A percentile compares a stretch with the other conserved stretches of the same genome.
Evolutionary conservation across 441 rosid species (phyloP).

Genomic region (Pelargonium fulgidum): DNA sequence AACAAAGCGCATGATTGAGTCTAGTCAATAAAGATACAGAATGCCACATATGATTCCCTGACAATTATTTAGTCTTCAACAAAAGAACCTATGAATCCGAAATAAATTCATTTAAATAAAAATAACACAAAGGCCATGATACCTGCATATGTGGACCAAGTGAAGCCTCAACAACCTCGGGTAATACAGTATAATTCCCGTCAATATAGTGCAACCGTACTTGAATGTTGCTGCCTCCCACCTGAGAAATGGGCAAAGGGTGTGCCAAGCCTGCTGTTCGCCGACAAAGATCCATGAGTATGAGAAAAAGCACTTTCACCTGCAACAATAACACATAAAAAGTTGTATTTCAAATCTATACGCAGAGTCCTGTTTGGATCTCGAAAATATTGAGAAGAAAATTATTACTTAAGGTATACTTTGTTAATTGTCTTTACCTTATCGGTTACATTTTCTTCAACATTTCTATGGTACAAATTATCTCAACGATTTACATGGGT

Average conservation of each 20-base stretch:
- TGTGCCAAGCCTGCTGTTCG: conserved; percentile 71
- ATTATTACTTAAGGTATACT: background rate
- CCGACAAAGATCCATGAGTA: conserved; percentile 95
- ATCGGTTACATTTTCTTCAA: no score
- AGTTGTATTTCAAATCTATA: background rate
- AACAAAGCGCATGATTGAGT: no score
- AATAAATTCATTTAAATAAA: no score
- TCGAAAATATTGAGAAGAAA: background rate
- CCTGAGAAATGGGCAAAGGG: conserved; percentile 92
- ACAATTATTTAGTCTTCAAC: no score
- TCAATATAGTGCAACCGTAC: conserved; percentile 97
- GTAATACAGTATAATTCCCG: conserved; percentile 93
- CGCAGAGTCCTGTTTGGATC: background rate
- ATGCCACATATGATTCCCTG: no score
- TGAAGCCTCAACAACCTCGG: conserved; percentile 99
- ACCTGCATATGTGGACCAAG: conserved; percentile 99
- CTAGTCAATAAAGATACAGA: no score
- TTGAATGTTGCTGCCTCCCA: conserved; percentile 79
- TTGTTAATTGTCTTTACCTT: background rate
- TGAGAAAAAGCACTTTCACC: conserved; percentile 97
- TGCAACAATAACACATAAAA: conserved; percentile 29
- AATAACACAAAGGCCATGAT: conserved; percentile 11
- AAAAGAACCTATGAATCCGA: no score
- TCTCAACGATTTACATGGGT: background rate
- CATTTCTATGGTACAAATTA: no score